Evolutionary conservation across 1,284 basidiomycete genomes (phyloP), one percentile per base, ranked within the genome.

Genomic region (Porogramme epimiltina): DNA sequence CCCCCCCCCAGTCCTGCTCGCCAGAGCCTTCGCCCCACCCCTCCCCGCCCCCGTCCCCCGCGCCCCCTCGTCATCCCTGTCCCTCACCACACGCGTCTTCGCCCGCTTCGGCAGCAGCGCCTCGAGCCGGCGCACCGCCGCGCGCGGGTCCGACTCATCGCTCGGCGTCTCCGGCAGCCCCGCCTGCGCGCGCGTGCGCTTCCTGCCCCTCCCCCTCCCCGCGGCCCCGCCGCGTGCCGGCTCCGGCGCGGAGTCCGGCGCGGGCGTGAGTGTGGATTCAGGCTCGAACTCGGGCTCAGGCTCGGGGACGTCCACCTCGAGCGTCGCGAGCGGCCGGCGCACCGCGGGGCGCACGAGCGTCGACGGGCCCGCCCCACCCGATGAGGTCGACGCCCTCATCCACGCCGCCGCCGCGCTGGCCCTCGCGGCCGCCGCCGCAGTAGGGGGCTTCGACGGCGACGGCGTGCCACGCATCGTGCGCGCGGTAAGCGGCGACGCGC

Each of bases 31-130:
- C 51, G 44, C 15, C 56, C 24, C 3, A 52, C 49, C 24, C 58
- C 33, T 19, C 47, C 40, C 15, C 49, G 26, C 18, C 52, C 47
- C 23, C 44, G 24, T 42, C 10, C 41, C 38, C 18, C 43, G 41
- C 10, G 36, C 38, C 45, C 42, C 34, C 36, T 42, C 23, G 45
- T 26, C 15, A 44, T 16, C 8, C 48, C 23, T 47, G 49, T 40
- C 56, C 13, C n/a, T 18, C 9, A 6, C 16, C 34, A 5, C 16
- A 5, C 9, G 9, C 8, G 34, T 38, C 55, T 63, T 42, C 6
- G 52, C 53, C 16, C 63, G 58, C 23, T 60, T 62, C 15, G 67
- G 68, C 5, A 67, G 56, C 9, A 66, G 52, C 44, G 62, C 59
- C 53, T 68, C 66, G 15, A 66, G 58, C 26, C 54, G 55, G 45